Evolutionary conservation across 2,329 filamentous ascomycete genomes (phyloP), one percentile per base, ranked within the genome.

Genomic region (Pseudomassariella vexata): DNA sequence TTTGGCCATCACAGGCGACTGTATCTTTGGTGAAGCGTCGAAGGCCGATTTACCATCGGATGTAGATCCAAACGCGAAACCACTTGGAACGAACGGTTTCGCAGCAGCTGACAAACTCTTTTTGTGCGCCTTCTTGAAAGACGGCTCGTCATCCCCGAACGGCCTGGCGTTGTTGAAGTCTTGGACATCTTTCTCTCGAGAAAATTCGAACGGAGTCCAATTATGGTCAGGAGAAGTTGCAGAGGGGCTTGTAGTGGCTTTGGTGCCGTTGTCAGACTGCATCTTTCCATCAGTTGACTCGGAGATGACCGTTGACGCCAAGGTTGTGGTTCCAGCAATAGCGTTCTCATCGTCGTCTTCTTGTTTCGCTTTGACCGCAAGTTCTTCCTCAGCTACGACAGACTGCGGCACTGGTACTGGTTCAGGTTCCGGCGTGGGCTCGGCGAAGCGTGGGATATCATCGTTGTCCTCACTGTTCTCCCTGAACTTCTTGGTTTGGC

Each of bases 401-500:
- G 24, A 9, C 27, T 38, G 24, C 19, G 9, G 8, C 9, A 19
- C 28, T 1, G 53, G 47, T 5, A 59, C 51, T 10, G 55, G 50
- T 43, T 48, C 53, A 17, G 50, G 44, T 30, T 49, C 45, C 5
- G 54, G 50, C 2, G 60, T 63, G 10, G 67, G 69, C 31, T 76
- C 67, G 7, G 86, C 85, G 55, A 94, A 94, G 31, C 77, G 67
- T 15, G 84, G 81, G 16, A 90, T 78, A 30, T 82, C 74, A 46
- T 94, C 80, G 12, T 76, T 81, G 47, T 84, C 79, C 32, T 71
- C 74, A 12, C 68, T 73, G 27, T 60, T 69, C 37, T 76, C 78
- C 44, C 79, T 78, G 41, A 77, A 78, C 53, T 88, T 47, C 42
- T 55, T 79, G 68, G 95, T 95, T 49, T 79, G 66, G 24, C 86